phyloP scores from a whole-genome alignment of 2,329 filamentous ascomycete species.

The Microcera coccophila region DNA sequence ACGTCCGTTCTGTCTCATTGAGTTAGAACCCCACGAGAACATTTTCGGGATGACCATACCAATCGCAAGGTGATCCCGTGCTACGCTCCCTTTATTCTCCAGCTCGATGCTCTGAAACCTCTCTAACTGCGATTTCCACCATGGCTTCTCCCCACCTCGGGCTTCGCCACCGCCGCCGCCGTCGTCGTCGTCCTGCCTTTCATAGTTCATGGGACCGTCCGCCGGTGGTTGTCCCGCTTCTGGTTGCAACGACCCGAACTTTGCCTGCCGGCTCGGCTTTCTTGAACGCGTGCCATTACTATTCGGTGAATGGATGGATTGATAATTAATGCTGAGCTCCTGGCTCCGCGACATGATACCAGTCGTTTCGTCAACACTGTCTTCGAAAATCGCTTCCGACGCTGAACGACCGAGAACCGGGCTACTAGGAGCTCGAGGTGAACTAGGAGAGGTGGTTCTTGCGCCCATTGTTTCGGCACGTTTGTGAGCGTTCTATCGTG shows the following conservation, averaged over 20 bases:
- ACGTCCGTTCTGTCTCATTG: constrained; percentile 64
- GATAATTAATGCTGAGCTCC: constrained; percentile 37
- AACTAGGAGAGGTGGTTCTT: constrained; percentile 17
- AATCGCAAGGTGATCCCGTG: constrained; percentile 74
- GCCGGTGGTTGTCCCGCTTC: constrained; percentile 6
- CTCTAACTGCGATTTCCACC: constrained; percentile 50
- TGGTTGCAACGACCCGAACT: constrained; percentile 8
- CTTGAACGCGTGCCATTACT: constrained; percentile 13
- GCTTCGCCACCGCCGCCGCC: constrained; percentile 11
- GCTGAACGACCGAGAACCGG: constrained; percentile 15
- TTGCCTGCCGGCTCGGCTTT: constrained; percentile 12
- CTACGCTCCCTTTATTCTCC: constrained; percentile 82
- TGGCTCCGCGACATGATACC: constrained; percentile 36
- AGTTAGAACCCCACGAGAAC: constrained; percentile 5
- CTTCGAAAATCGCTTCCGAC: constrained; percentile 16
- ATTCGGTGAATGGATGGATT: constrained; percentile 31
- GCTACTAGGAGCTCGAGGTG: constrained; percentile 15
- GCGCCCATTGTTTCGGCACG: constrained; percentile 41
- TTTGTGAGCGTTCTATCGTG: constrained; percentile 38
- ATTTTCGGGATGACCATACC: constrained; percentile 45
- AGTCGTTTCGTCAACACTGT: constrained; percentile 40
- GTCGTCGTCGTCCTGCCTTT: constrained; percentile 8
- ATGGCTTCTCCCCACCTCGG: constrained; percentile 29
- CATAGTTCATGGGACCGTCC: constrained; percentile 11
- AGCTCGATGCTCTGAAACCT: constrained; percentile 64